Conservation (phyloP, 23 red algal genomes). For the Gracilaria vermiculophylla region DNA sequence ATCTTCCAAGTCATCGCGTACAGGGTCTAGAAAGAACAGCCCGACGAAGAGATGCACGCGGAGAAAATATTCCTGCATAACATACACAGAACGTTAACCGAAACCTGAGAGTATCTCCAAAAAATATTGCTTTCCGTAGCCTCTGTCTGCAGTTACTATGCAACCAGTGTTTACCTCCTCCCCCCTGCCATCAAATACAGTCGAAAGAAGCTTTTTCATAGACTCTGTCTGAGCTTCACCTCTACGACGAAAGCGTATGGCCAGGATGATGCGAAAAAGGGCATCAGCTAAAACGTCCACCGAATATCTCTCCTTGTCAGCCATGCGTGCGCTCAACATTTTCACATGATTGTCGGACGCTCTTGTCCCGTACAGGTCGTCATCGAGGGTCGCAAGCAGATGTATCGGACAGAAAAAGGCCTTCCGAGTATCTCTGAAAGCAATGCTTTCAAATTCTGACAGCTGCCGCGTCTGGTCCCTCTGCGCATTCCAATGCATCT, state of each 20-base stretch:
- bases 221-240: not conserved
- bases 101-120: not conserved
- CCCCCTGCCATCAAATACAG: not conserved
- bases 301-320: not conserved
- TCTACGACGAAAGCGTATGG: not conserved
- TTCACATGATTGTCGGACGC: slow-evolving; percentile 26
- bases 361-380: slow-evolving; percentile 10
- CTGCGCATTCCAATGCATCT: not conserved
- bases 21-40: not conserved
- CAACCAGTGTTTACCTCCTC: not conserved
- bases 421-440: slow-evolving; percentile 11
- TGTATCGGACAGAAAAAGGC: slow-evolving; percentile 22
- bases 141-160: slow-evolving; percentile 25
- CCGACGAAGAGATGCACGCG: not conserved
- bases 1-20: not conserved
- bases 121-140: slow-evolving; percentile 23
- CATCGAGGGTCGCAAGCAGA: not conserved
- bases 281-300: not conserved
- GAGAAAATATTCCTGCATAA: slow-evolving; percentile 2
- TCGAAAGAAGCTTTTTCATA: not conserved
- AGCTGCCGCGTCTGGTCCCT: slow-evolving; percentile 2
- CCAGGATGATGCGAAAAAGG: not conserved
- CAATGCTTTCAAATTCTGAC: slow-evolving; percentile 11
- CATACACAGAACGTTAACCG: not conserved
- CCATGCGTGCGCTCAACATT: not conserved